Evolutionary conservation across 1,139 yeast species (phyloP), one percentile per base, ranked within the genome.

Genomic region (Blastobotrys buckinghamii): DNA sequence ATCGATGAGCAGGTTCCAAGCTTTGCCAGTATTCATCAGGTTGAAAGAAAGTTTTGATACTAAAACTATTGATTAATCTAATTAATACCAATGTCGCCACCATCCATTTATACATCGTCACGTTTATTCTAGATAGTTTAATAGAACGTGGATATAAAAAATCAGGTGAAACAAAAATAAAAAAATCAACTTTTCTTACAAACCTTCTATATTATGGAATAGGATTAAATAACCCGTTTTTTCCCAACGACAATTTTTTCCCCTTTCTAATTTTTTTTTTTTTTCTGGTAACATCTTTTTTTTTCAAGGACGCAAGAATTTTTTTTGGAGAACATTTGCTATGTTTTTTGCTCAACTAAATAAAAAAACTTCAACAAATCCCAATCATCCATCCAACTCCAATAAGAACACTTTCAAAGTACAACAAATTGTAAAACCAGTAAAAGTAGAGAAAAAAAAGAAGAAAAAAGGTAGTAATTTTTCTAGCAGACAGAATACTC

Each of bases 1-100:
- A 69, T 10, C 62, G 54, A 65, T 90, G 96, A 0, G 98, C 98
- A 0, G 97, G 96, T 61, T 94, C 98, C 41, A 94, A 69, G 0
- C 92, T 74, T 66, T 94, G 98, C 79, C 84, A 94, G 68, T 75
- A 94, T 65, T 94, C 99, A 65, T 94, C 99, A 0, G 98, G 94
- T 65, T 94, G 99, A 68, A 92, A 92, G 62, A 81, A 94, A 0
- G 97, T 88, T 50, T 65, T 65, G 6, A 79, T 76, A 0, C 80
- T 64, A 24, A 86, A 63, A 0, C 95, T 77, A 65, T 89, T 89
- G 58, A 79, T 34, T 5, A 84, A 54, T 38, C 97, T 68, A 16
- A 76, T 60, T 17, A 66, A 52, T 9, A 76, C 41, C 43, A 59
- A 50, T 15, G 20, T n/a, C 7, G 37, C 6, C 36, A 43, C 29